These are phyloP conservation scores for Cordyceps sp. DNA, from an alignment of 2,329 filamentous ascomycete species.

Conservation along the genomic window DNA sequence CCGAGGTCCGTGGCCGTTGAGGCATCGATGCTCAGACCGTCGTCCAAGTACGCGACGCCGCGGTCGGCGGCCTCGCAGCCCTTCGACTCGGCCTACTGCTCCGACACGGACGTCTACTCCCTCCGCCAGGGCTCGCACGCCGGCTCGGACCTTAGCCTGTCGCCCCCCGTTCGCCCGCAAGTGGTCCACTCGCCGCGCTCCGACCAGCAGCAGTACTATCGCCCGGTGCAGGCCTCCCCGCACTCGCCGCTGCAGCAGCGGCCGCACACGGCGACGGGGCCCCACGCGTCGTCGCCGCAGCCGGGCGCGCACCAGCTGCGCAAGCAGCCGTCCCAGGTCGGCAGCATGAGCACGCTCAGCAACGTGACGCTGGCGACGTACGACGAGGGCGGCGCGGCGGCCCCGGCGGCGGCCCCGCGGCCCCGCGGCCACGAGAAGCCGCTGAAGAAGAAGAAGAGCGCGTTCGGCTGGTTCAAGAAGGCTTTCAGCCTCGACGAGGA, in stretches of 20 bases:
- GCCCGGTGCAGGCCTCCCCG: slow-evolving; percentile 44
- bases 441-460: slow-evolving; percentile 50
- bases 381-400: slow-evolving; percentile 16
- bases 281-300: slow-evolving; percentile 9
- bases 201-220: slow-evolving; percentile 35
- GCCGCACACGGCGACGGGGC: slow-evolving; percentile 32
- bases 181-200: slow-evolving; percentile 16
- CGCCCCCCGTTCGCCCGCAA: slow-evolving; percentile 8
- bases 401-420: slow-evolving; percentile 11
- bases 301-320: slow-evolving; percentile 22
- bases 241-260: slow-evolving; percentile 46
- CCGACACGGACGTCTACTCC: slow-evolving; percentile 25
- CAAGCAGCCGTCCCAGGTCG: slow-evolving; percentile 34
- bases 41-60: slow-evolving; percentile 14
- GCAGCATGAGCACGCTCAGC: slow-evolving; percentile 39
- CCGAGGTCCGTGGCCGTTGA: slow-evolving; percentile 13
- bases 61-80: slow-evolving; percentile 12
- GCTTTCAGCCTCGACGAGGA: slow-evolving; percentile 49
- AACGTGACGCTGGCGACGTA: slow-evolving; percentile 31
- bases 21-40: slow-evolving; percentile 10
- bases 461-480: slow-evolving; percentile 53
- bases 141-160: slow-evolving; percentile 14
- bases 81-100: slow-evolving; percentile 31
- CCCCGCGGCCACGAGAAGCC: slow-evolving; percentile 15
- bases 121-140: slow-evolving; percentile 16